Base-by-base conservation (phyloP, 2,329 filamentous ascomycete genomes). In the Beauveria medogensis region DNA sequence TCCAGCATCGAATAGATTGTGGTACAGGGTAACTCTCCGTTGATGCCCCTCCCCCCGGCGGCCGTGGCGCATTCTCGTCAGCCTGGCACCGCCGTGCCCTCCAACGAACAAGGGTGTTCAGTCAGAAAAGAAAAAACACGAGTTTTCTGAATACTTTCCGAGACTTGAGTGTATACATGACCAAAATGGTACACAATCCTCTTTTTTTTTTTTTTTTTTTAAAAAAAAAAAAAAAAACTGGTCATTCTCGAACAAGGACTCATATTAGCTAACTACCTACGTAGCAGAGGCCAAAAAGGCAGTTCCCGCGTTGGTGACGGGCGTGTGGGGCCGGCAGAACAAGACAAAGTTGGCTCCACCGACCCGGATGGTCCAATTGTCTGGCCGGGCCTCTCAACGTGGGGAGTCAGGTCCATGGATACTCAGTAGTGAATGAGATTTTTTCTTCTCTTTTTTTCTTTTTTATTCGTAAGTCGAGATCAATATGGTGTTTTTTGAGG, bases 321-420 rank as follows among this genome's bases (percentile, higher is more conserved):
- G 47, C 44, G 26, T 47, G 50, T 60, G 57, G 57, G 57, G 57
- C 57, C 57, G 50, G 50, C 30, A 28, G 24, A 9, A 22, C 10
- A 46, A 24, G 28, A 30, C 24, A 46, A 24, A 40, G 51, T 55
- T 51, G 58, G 18, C 4, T n/a, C 18, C 9, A 14, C 41, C 8
- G 51, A 55, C 51, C 58, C 51, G 51, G 43, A 55, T 50, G 43
- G 58, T 55, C 58, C 58, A 60, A 60, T 60, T 50, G 51, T 26
- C 58, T 41, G 20, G 16, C 22, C 30, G 51, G 43, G 28, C 14
- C 18, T 55, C 28, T 55, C 20, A 60, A 60, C 58, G 58, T 60
- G 58, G 43, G 50, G 47, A 26, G 22, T 28, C 24, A 28, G 24
- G 47, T 26, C 24, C 24, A 8, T 28, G 24, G 12, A 16, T 37